Conservation (phyloP, 257 asterid genomes). For the Orobanche coerulescens region DNA sequence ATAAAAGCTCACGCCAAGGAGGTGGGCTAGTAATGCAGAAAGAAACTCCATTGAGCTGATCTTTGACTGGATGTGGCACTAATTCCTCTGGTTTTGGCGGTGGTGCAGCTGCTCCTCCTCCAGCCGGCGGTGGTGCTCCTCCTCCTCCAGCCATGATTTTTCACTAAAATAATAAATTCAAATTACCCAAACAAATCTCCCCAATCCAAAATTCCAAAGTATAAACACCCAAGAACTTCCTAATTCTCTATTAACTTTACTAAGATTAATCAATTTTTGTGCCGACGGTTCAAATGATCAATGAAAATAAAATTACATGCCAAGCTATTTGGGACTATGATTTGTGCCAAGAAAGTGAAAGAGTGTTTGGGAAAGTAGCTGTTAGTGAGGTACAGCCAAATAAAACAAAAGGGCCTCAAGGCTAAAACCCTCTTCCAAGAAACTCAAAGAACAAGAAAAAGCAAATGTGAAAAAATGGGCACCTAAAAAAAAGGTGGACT, state of each 20-base stretch:
- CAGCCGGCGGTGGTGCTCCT: slow-evolving; percentile 74
- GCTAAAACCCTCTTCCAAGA: slow-evolving; percentile 16
- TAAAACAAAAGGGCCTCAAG: no score
- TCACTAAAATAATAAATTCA: background rate
- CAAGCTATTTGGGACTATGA: slow-evolving; percentile 17
- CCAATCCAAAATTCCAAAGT: no score
- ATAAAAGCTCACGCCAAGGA: slow-evolving; percentile 81
- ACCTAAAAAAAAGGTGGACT: slow-evolving; percentile 21
- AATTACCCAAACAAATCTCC: no score
- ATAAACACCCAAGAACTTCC: no score
- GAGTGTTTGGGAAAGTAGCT: slow-evolving; percentile 4
- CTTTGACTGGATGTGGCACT: slow-evolving; percentile 74
- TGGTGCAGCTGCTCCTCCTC: slow-evolving; percentile 66
- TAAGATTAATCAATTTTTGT: background rate
- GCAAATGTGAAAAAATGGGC: slow-evolving; percentile 38
- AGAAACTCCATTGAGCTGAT: slow-evolving; percentile 74
- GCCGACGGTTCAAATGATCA: background rate
- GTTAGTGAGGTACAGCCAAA: slow-evolving; percentile 28
- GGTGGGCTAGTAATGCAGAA: slow-evolving; percentile 94
- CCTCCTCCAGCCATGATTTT: slow-evolving; percentile 82
- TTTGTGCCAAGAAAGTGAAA: slow-evolving; percentile 2
- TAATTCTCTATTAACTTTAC: background rate
- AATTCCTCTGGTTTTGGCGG: slow-evolving; percentile 80
- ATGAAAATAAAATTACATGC: slow-evolving; percentile 17
- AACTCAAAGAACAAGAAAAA: slow-evolving; percentile 21